A percentile compares a stretch with the other conserved stretches of the same genome.
Evolutionary conservation across 129 eudicot genomes (phyloP).

Genomic region (Flaveria ramosissima): DNA sequence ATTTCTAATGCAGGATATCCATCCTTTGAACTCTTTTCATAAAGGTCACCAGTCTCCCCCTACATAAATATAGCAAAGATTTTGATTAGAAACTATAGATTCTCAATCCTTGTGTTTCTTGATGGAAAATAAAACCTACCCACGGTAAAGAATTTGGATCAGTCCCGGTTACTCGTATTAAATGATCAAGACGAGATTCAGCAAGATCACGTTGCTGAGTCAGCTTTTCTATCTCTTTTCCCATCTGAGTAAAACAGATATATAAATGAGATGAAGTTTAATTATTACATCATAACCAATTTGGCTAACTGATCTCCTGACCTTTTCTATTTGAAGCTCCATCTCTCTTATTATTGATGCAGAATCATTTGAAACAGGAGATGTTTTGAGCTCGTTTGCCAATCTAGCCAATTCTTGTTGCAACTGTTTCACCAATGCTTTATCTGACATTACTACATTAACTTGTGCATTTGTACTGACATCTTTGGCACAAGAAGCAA

Average conservation of each 20-base stretch:
- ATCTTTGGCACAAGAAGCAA: slow-evolving; percentile 86
- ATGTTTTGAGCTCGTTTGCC: slow-evolving; percentile 55
- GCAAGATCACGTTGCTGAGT: slow-evolving; percentile 76
- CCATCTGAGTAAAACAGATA: slow-evolving; percentile 53
- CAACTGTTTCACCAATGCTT: slow-evolving; percentile 76
- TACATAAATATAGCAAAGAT: slow-evolving; percentile 27
- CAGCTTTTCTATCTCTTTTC: slow-evolving; percentile 60
- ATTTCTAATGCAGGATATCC: neutral
- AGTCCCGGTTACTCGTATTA: slow-evolving; percentile 45
- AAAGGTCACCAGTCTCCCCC: slow-evolving; percentile 38
- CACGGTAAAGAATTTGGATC: slow-evolving; percentile 40
- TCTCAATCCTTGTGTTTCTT: neutral
- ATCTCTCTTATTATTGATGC: slow-evolving; percentile 49
- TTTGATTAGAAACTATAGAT: neutral
- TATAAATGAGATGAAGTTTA: neutral
- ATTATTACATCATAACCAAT: slow-evolving; percentile 1
- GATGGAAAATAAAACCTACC: slow-evolving; percentile 32
- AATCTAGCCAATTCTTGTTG: slow-evolving; percentile 63
- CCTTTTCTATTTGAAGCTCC: slow-evolving; percentile 68
- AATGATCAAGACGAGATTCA: slow-evolving; percentile 58
- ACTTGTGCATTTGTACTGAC: slow-evolving; percentile 82
- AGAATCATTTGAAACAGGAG: slow-evolving; percentile 42
- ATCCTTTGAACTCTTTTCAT: slow-evolving; percentile 24
- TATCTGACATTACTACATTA: slow-evolving; percentile 83
- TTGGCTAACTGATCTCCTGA: slow-evolving; percentile 18